phyloP scores from a whole-genome alignment of 2,329 filamentous ascomycete genomes.

The Paecilomyces fulvus region DNA sequence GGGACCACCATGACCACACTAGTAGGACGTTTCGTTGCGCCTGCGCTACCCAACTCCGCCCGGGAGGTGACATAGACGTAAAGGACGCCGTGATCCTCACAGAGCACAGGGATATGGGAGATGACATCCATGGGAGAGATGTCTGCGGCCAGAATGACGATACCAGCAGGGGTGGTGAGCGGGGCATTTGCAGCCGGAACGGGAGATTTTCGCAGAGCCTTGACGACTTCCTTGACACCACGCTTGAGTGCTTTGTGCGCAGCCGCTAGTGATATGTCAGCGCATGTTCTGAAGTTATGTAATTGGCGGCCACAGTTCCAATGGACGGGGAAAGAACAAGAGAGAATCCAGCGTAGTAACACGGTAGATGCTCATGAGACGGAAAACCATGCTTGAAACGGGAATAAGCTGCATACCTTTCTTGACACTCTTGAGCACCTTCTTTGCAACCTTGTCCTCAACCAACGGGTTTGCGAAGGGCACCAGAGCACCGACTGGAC shows the following conservation, averaged over 20 bases:
- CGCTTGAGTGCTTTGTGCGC: slow-evolving; percentile 94
- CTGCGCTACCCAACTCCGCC: slow-evolving; percentile 86
- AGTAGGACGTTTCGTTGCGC: slow-evolving; percentile 90
- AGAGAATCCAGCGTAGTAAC: slow-evolving; percentile 1
- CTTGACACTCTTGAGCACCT: slow-evolving; percentile 45
- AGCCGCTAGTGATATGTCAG: slow-evolving; percentile 54
- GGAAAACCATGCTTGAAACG: background rate
- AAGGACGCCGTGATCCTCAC: slow-evolving; percentile 95
- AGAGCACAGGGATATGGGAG: slow-evolving; percentile 92
- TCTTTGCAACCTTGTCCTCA: slow-evolving; percentile 44
- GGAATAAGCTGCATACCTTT: slow-evolving; percentile 31
- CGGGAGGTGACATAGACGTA: slow-evolving; percentile 92
- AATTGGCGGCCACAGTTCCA: background rate
- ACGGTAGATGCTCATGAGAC: background rate
- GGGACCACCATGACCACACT: slow-evolving; percentile 79
- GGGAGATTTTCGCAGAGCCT: slow-evolving; percentile 88
- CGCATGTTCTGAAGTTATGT: background rate
- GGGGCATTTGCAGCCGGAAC: slow-evolving; percentile 57
- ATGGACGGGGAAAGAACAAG: background rate
- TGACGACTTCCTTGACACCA: slow-evolving; percentile 98
- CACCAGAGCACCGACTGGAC: slow-evolving; percentile 39
- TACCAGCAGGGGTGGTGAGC: slow-evolving; percentile 54
- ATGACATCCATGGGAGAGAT: slow-evolving; percentile 99
- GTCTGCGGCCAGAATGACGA: slow-evolving; percentile 91
- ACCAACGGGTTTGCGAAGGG: slow-evolving; percentile 43